Conservation (phyloP, 2,329 filamentous ascomycete species). For the Exutisphaerella laricina region DNA sequence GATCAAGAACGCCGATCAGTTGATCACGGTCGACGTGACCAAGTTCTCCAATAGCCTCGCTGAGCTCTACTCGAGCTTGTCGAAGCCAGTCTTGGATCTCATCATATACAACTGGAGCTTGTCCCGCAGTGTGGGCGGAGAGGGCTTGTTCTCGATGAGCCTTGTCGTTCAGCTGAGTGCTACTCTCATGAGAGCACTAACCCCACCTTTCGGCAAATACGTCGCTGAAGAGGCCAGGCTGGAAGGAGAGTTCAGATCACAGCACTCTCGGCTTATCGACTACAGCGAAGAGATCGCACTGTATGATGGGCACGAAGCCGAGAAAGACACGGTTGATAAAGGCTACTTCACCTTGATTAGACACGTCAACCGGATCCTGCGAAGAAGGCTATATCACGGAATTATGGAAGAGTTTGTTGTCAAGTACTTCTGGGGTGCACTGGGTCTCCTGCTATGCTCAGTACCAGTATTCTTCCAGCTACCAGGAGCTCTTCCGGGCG, state of each 20-base stretch:
- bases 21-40: slow-evolving; percentile 93
- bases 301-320: slow-evolving; percentile 84
- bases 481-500: slow-evolving; percentile 20
- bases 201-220: slow-evolving; percentile 94
- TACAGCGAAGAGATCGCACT: slow-evolving; percentile 93
- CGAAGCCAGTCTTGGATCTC: slow-evolving; percentile 92
- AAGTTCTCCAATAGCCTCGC: slow-evolving; percentile 94
- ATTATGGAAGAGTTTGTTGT: slow-evolving; percentile 99
- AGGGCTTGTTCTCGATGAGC: slow-evolving; percentile 93
- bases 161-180: slow-evolving; percentile 89
- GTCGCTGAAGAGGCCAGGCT: slow-evolving; percentile 92
- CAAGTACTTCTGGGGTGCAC: slow-evolving; percentile 97
- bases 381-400: slow-evolving; percentile 90
- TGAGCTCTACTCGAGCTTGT: slow-evolving; percentile 92
- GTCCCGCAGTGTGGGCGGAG: slow-evolving; percentile 89
- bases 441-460: slow-evolving; percentile 87
- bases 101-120: slow-evolving; percentile 93
- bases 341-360: slow-evolving; percentile 99
- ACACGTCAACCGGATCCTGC: slow-evolving; percentile 92
- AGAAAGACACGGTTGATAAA: slow-evolving; percentile 95
- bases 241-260: slow-evolving; percentile 93
- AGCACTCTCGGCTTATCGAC: slow-evolving; percentile 90
- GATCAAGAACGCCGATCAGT: slow-evolving; percentile 97
- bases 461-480: slow-evolving; percentile 91
- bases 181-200: slow-evolving; percentile 86